Evolutionary conservation across 2,329 filamentous ascomycete genomes (phyloP).

Genomic region (Ciborinia camelliae): DNA sequence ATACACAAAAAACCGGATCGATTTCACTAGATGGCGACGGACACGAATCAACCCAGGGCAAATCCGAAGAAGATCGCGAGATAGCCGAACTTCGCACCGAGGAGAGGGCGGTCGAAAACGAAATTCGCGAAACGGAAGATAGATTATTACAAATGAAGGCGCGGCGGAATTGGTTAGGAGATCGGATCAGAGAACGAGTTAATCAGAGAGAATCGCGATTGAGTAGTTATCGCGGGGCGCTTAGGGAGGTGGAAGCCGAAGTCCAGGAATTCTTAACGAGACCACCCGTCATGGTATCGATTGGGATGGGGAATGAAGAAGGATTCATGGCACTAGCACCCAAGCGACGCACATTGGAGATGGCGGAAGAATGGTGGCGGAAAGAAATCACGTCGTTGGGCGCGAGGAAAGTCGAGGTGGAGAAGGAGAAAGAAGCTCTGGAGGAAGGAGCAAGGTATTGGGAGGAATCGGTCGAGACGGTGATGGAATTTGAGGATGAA

Average conservation of each 20-base stretch:
- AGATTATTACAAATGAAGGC: conserved; percentile 59
- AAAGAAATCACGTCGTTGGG: conserved; percentile 57
- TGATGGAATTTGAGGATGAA: conserved; percentile 63
- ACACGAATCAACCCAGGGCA: conserved; percentile 47
- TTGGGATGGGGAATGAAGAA: conserved; percentile 35
- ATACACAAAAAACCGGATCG: conserved; percentile 25
- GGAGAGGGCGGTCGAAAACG: conserved; percentile 50
- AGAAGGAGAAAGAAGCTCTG: conserved; percentile 61
- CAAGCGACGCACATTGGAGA: conserved; percentile 62
- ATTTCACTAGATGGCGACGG: conserved; percentile 53
- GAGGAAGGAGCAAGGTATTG: conserved; percentile 66
- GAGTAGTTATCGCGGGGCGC: conserved; percentile 65
- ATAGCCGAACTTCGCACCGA: conserved; percentile 58
- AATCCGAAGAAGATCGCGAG: conserved; percentile 54
- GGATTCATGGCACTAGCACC: conserved; percentile 58
- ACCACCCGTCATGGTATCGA: conserved; percentile 43
- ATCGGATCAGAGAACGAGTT: conserved; percentile 58
- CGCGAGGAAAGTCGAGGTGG: conserved; percentile 52
- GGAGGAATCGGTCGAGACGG: conserved; percentile 56
- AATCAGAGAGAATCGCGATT: conserved; percentile 68
- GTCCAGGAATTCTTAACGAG: conserved; percentile 56
- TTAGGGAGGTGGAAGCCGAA: conserved; percentile 63
- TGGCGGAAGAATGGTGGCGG: conserved; percentile 70
- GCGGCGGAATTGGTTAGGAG: conserved; percentile 55
- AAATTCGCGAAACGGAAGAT: conserved; percentile 65